Evolutionary conservation across 2,329 filamentous ascomycete species (phyloP), one percentile per base, ranked within the genome.

Genomic region (Epichloe hybrida): DNA sequence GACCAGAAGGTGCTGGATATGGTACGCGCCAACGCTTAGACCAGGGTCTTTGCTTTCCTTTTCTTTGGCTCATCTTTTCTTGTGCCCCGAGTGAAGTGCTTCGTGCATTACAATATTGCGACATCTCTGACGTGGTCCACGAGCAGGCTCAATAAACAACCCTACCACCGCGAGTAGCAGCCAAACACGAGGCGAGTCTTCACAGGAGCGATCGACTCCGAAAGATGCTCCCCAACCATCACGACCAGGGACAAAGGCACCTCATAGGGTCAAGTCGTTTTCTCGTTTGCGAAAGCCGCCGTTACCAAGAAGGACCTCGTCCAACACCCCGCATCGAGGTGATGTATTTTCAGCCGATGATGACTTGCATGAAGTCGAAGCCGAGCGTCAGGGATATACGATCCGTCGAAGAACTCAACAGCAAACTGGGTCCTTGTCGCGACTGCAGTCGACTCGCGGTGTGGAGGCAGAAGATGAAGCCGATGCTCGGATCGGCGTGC

Each of bases 331-430:
- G 3, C 81, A 91, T 63, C 84, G 88, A 50, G 87, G 90, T 34
- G 86, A 86, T 55, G 76, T 91, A 53, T 97, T 95, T 69, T 96
- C 90, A 0, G 88, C 88, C 46, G 90, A 97, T 63, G 91, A 97
- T 64, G 89, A 88, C 61, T 73, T 82, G 23, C 76, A 81, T 56
- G 91, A 96, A 66, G 81, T 95, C 20, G 83, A 87, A 61, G 79
- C 80, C 54, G 86, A 89, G 23, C 58, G 61, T 38, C 61, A 64
- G 51, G 58, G 58, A 21, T 62, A 62, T 40, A 54, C 58, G 36
- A 59, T 60, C 15, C 66, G 67, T 36, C 69, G 69, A 35, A 61
- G 67, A 34, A 59, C 61, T 3, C 64, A 61, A 46, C 58, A 65
- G 3, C 57, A 62, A 8, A 27, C 38, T 11, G 58, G 61, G 0